Evolutionary conservation across 148 eudicot genomes (phyloP).

Genomic region (Rheum nobile): DNA sequence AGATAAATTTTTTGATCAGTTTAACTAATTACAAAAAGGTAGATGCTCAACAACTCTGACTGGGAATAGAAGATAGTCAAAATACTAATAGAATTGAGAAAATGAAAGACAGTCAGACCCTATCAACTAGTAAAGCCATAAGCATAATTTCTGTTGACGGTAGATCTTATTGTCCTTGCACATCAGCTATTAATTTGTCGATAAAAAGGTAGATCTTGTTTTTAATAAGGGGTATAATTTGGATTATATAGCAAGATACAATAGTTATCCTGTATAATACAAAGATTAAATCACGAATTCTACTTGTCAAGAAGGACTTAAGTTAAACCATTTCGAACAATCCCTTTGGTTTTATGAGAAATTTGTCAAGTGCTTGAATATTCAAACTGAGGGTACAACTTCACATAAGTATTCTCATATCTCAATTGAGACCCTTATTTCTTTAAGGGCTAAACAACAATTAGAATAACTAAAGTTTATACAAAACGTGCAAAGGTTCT

Average conservation of each 20-base stretch:
- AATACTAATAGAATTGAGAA: not conserved
- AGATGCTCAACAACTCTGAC: not conserved
- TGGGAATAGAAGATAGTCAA: not conserved
- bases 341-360: not conserved
- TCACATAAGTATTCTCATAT: not conserved
- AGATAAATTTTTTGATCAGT: not conserved
- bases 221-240: too few relatives aligned
- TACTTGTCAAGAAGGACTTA: not conserved
- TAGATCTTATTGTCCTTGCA: too few relatives aligned
- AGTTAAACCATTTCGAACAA: not conserved
- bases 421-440: not conserved
- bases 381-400: too few relatives aligned
- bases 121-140: too few relatives aligned
- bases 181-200: too few relatives aligned
- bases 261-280: not conserved
- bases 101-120: too few relatives aligned
- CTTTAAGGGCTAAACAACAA: not conserved
- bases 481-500: too few relatives aligned
- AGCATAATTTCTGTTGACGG: too few relatives aligned
- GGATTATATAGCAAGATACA: too few relatives aligned
- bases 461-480: too few relatives aligned
- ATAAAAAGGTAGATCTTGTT: too few relatives aligned
- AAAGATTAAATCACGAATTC: not conserved
- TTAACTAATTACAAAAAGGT: not conserved
- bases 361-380: not conserved